Conservation (phyloP, 208 protist species). For the Balamuthia mandrillaris region DNA sequence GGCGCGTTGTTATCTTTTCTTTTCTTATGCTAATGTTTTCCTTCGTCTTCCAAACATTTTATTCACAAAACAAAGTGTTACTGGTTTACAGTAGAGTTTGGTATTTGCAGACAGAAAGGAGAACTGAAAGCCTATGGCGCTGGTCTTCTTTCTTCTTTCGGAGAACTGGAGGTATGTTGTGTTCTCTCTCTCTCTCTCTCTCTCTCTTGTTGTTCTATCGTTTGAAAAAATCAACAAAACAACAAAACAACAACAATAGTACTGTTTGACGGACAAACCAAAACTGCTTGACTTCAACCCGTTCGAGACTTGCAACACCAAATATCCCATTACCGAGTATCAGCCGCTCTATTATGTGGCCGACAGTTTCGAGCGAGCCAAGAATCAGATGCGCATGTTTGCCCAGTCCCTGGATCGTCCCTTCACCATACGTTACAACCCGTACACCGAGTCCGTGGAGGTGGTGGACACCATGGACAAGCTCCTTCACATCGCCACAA, state of each 20-base stretch:
- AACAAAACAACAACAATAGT: no score
- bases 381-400: slow-evolving; percentile 81
- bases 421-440: slow-evolving; percentile 85
- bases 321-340: slow-evolving; percentile 88
- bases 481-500: no score
- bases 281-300: slow-evolving; percentile 45
- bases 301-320: slow-evolving; percentile 36
- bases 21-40: no score
- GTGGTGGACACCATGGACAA: no score
- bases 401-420: slow-evolving; percentile 74
- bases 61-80: slow-evolving; percentile 72
- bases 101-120: slow-evolving; percentile 86
- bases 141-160: slow-evolving; percentile 87
- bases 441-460: slow-evolving; percentile 81
- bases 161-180: slow-evolving; percentile 77
- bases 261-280: slow-evolving; percentile 4
- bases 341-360: slow-evolving; percentile 91
- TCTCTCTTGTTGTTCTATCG: no score
- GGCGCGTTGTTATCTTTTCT: neutral
- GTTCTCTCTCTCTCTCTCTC: no score
- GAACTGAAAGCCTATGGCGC: slow-evolving; percentile 86
- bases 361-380: slow-evolving; percentile 83
- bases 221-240: no score
- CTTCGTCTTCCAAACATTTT: neutral
- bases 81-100: slow-evolving; percentile 95